A percentile compares a stretch with the other conserved stretches of the same genome.
These are phyloP conservation scores for Leccinum fibrillosum DNA, from an alignment of 768 basidiomycete genomes.

Conservation along the genomic window DNA sequence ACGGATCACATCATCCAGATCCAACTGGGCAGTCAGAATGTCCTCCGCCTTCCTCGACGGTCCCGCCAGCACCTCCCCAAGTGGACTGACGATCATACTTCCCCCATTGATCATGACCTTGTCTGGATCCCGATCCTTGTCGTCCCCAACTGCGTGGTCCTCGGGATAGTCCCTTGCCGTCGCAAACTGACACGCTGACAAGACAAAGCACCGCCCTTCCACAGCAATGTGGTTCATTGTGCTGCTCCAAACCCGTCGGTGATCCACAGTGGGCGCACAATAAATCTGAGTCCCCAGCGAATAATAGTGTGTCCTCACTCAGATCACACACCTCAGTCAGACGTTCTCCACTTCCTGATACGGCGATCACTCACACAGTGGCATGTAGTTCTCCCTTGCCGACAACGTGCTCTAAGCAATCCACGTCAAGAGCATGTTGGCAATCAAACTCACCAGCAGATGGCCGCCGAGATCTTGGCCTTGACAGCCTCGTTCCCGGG, in stretches of 20 bases:
- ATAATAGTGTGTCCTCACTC: slow-evolving; percentile 61
- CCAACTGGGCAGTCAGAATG: slow-evolving; percentile 53
- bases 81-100: slow-evolving; percentile 55
- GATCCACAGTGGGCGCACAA: slow-evolving; percentile 66
- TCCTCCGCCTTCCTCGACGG: slow-evolving; percentile 53
- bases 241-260: slow-evolving; percentile 51
- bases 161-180: slow-evolving; percentile 52
- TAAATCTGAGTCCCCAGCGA: slow-evolving; percentile 57
- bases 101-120: slow-evolving; percentile 62
- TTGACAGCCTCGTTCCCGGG: slow-evolving; percentile 23
- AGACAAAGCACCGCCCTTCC: slow-evolving; percentile 68
- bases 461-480: slow-evolving; percentile 52
- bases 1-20: slow-evolving; percentile 53
- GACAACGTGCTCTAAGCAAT: background rate
- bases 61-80: slow-evolving; percentile 57
- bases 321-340: slow-evolving; percentile 1
- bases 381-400: slow-evolving; percentile 72
- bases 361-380: slow-evolving; percentile 43
- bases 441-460: slow-evolving; percentile 48
- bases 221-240: slow-evolving; percentile 63
- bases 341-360: background rate
- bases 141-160: slow-evolving; percentile 42
- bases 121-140: slow-evolving; percentile 36
- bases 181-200: slow-evolving; percentile 59
- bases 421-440: background rate